Evolutionary conservation across 805 yeast genomes (phyloP), one percentile per base, ranked within the genome.

Genomic region (Blastobotrys americana): DNA sequence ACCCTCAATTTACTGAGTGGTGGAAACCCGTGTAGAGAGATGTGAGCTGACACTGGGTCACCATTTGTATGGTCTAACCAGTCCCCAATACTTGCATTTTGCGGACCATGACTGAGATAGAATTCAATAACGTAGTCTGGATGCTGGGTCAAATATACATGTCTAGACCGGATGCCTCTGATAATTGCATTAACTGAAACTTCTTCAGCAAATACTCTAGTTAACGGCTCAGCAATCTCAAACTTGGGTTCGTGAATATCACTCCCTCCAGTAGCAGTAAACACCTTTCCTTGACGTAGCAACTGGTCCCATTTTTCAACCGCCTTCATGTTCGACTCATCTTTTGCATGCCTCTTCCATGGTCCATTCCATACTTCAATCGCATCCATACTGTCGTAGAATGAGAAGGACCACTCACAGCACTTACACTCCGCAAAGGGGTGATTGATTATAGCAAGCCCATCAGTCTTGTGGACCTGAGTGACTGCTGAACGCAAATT

Each of bases 351-450:
- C 3, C 44, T n/a, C 34, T 42, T 43, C 50, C 50, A 46, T 18
- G 37, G 44, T 17, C 50, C 50, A 28, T 46, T 46, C 50, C 50
- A 46, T 18, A 46, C 50, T 22, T 46, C 50, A 2, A 46, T 35
- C 13, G 46, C 50, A 18, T 46, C 50, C 41, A 43, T 38, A 9
- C 23, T 37, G 18, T 33, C 22, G 16, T 34, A 16, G 36, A 34
- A 35, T 3, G 41, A 20, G 18, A 23, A 40, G 18, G n/a, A 9
- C 50, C 50, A 46, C n/a, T 35, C 39, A 21, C 50, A 46, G 27
- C 39, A 38, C 9, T 37, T 39, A 13, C 48, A 44, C 3, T 36
- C 38, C 10, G 46, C 48, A 34, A 39, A 46, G 6, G 50, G 47
- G 31, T 43, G 47, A 31, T 47, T 44, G 9, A 44, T 40, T 4